Base-by-base conservation (phyloP, 2,329 filamentous ascomycete species). In the Aspergillus cejpii region DNA sequence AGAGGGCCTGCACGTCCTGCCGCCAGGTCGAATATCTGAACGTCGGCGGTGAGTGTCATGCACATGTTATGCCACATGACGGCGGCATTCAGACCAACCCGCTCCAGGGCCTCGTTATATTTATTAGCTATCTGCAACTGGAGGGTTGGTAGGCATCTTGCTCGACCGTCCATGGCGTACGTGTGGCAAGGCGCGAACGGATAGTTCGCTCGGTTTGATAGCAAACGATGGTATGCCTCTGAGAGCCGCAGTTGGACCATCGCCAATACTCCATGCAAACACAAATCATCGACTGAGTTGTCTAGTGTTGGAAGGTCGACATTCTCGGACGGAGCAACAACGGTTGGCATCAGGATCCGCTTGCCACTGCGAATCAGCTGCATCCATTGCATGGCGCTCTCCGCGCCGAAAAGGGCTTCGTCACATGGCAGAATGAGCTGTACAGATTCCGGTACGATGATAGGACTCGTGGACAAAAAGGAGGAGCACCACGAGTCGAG, bases 61-160 rank as follows among this genome's bases (percentile, higher is more conserved):
- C 72, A 75, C 42, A 75, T 70, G 34, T 72, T 70, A 50, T 78
- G 74, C 75, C 75, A 78, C 28, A 76, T 67, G 3, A 76, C 64
- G 1, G 71, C 57, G 3, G 72, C 71, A 39, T 77, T 78, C 2
- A 75, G 66, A 41, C 74, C 73, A 19, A 73, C 64, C 2, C 61
- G 64, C 11, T 68, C 57, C 3, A 74, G 61, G 1, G 65, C 61
- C 17, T 71, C 65, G 24, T 69, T 66, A 27, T 74, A 74, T 17
- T 51, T 54, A 31, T 45, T 56, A 17, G 53, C 52, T 3, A 64
- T 55, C 33, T 67, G 61, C 6, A 59, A 48, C 44, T 65, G 63
- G 5, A 67, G 54, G 0, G 55, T 56, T 19, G 62, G 57, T n/a
- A 67, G 54, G 20, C 62, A 66, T 28, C 69, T 63, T 14, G 73